Conservation (phyloP, 257 asterid genomes). For the Apocynum venetum region DNA sequence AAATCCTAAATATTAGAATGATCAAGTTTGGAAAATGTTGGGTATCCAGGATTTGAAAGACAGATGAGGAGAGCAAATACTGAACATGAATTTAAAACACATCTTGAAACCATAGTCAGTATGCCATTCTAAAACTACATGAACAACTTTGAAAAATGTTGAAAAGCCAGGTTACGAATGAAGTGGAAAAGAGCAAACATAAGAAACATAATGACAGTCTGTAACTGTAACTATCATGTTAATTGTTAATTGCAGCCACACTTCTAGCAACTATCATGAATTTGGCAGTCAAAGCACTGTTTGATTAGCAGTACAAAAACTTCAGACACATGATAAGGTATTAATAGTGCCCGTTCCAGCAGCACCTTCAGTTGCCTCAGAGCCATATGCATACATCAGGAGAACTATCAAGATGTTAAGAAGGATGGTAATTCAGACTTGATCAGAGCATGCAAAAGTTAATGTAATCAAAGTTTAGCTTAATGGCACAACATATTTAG, state of each 20-base stretch:
- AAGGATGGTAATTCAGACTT: background rate
- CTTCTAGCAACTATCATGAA: background rate
- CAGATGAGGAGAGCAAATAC: background rate
- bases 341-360: background rate
- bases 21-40: background rate
- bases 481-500: background rate
- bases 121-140: background rate
- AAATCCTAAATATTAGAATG: slow-evolving; percentile 12
- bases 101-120: background rate
- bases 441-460: background rate
- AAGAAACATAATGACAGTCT: background rate
- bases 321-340: background rate
- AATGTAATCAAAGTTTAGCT: background rate
- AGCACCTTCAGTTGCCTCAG: background rate
- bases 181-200: background rate
- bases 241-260: background rate
- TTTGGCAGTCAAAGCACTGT: background rate
- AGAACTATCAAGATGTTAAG: background rate
- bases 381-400: slow-evolving; percentile 1
- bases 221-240: background rate
- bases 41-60: background rate
- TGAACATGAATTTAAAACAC: background rate
- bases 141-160: background rate
- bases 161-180: background rate
- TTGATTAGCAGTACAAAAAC: background rate